Conservation (phyloP, 768 basidiomycete species). For the Suillus lakei region DNA sequence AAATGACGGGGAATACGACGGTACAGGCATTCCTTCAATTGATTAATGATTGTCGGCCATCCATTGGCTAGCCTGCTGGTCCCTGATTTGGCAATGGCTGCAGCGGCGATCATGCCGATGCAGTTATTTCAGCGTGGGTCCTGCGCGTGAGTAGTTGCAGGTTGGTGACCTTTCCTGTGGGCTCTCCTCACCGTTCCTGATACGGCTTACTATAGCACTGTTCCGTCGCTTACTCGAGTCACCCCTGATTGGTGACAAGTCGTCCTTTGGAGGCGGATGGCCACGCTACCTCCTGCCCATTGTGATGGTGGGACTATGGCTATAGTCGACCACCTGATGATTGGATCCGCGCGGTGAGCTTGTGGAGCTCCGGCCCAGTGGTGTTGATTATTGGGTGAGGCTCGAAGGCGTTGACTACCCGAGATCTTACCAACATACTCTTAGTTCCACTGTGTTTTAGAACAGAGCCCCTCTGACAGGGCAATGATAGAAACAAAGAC, state of each 20-base stretch:
- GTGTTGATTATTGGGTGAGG: neutral
- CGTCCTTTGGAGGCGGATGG: neutral
- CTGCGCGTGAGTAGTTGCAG: constrained; percentile 4
- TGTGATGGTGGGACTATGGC: neutral
- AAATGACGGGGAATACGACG: constrained; percentile 6
- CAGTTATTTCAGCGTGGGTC: constrained; percentile 9
- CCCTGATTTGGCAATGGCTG: constrained; percentile 7
- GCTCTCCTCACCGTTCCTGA: neutral
- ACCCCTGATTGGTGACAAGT: neutral
- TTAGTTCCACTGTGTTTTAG: neutral
- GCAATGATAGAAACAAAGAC: neutral
- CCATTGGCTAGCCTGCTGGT: neutral
- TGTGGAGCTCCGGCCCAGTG: neutral
- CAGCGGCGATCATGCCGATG: constrained; percentile 3
- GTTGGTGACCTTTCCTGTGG: constrained; percentile 6
- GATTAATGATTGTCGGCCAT: constrained; percentile 9
- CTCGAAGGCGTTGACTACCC: neutral
- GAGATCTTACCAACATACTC: neutral
- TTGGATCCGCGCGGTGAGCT: neutral
- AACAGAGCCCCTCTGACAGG: neutral
- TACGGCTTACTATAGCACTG: neutral
- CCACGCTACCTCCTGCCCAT: constrained; percentile 4
- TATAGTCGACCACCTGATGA: neutral
- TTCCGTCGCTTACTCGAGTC: constrained; percentile 1
- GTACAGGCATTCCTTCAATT: constrained; percentile 5